phyloP scores from a whole-genome alignment of 108 stramenopile species.

The Epithemia pelagica region DNA sequence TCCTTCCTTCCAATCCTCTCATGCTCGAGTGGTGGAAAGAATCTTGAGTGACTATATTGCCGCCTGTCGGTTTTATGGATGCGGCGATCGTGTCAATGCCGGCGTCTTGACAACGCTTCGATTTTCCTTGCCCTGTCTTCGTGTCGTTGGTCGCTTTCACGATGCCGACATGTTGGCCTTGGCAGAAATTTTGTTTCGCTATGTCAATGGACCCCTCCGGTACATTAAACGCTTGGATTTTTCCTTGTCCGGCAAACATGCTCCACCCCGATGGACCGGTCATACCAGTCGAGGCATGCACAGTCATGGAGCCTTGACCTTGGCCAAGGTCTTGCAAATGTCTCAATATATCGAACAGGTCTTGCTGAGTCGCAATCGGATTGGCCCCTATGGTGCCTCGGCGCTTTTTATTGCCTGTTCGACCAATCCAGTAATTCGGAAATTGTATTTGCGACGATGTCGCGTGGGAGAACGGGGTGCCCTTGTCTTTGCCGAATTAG shows the following conservation, averaged over 20 bases:
- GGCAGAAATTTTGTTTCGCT: slow-evolving; percentile 50
- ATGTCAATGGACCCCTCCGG: slow-evolving; percentile 52
- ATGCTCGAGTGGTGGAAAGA: slow-evolving; percentile 22
- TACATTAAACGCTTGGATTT: slow-evolving; percentile 66
- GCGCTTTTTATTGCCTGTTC: slow-evolving; percentile 56
- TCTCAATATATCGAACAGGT: slow-evolving; percentile 57
- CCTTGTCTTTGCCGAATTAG: slow-evolving; percentile 50
- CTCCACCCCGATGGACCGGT: slow-evolving; percentile 9
- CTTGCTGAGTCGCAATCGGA: slow-evolving; percentile 48
- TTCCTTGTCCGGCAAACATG: slow-evolving; percentile 31
- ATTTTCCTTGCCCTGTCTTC: slow-evolving; percentile 51
- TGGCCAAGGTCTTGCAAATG: slow-evolving; percentile 50
- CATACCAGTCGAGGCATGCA: slow-evolving; percentile 40
- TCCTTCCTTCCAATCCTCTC: background rate
- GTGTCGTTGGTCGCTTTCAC: slow-evolving; percentile 61
- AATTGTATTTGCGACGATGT: slow-evolving; percentile 53
- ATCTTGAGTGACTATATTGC: slow-evolving; percentile 56
- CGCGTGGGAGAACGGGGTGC: slow-evolving; percentile 70
- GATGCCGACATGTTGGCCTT: slow-evolving; percentile 81
- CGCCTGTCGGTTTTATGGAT: slow-evolving; percentile 54
- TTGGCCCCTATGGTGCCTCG: slow-evolving; percentile 73
- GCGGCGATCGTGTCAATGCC: slow-evolving; percentile 41
- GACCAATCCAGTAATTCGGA: slow-evolving; percentile 39
- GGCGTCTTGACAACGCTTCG: slow-evolving; percentile 64
- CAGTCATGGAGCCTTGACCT: slow-evolving; percentile 66